Evolutionary conservation across 169 alveolate genomes (phyloP).

Genomic region (Pseudocohnilembus persalinus): DNA sequence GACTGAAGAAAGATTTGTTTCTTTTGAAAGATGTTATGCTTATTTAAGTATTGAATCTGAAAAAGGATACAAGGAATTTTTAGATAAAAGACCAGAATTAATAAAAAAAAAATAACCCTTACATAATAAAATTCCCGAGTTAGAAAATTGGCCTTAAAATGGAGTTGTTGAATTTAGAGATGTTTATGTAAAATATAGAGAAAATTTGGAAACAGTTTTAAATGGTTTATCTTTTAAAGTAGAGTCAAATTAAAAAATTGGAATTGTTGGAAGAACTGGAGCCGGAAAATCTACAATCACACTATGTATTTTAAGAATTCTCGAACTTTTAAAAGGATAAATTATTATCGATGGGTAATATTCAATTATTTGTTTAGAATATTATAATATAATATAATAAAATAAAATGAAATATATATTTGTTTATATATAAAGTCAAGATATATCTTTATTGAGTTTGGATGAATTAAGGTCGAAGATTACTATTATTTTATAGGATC

Average conservation of each 20-base stretch:
- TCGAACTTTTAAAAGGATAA: slow-evolving; percentile 62
- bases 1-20: slow-evolving; percentile 25
- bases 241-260: slow-evolving; percentile 69
- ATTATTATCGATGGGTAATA: slow-evolving; percentile 68
- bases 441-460: slow-evolving; percentile 56
- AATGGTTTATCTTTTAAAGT: slow-evolving; percentile 54
- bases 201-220: slow-evolving; percentile 64
- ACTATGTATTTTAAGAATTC: slow-evolving; percentile 65
- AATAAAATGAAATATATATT: too few species aligned
- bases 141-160: slow-evolving; percentile 57
- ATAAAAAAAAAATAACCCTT: background rate
- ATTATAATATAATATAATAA: too few species aligned
- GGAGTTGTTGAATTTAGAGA: slow-evolving; percentile 60
- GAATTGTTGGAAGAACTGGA: slow-evolving; percentile 85
- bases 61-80: slow-evolving; percentile 24
- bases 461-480: slow-evolving; percentile 62
- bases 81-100: slow-evolving; percentile 11
- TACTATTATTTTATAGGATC: slow-evolving; percentile 78
- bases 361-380: too few species aligned
- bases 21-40: slow-evolving; percentile 43
- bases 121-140: background rate
- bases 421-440: too few species aligned
- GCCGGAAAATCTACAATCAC: slow-evolving; percentile 81
- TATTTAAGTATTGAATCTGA: slow-evolving; percentile 26
- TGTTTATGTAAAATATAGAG: slow-evolving; percentile 61